Base-by-base conservation (phyloP, 164 flowering plant genomes). In the Sextonia rubra region DNA sequence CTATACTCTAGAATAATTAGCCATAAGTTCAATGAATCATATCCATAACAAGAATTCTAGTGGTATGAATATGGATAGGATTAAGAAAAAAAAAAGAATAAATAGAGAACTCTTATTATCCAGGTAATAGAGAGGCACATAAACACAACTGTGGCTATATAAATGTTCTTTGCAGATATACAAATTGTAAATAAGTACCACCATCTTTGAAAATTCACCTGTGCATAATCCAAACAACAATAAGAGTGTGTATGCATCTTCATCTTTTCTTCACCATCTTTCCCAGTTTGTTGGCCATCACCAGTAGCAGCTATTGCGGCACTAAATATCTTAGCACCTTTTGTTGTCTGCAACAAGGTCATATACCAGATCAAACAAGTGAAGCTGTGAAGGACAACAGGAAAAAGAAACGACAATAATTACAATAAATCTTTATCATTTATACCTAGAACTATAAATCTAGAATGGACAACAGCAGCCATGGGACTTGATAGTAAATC, bases 171-270 rank as follows among this genome's bases (percentile, higher is more conserved):
- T 15, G 58, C 14, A 12, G 20, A 52, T 15, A 52, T 52, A 52
- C n/a, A 52, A 52, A 20, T 52, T 20, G 12, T 15, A 52, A 52
- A 52, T 52, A 20, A 64, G 44, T 11, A 27, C n/a, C 44, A 70
- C 48, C 70, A 73, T 67, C 71, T 55, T 74, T 48, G 56, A 65
- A 70, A 27, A 77, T 60, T 55, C 74, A 94, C 98, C 98, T 94
- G 98, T 63, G 97, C 88, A 83, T 90, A 94, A 75, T 94, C 98
- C 55, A 94, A 81, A 71, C 95, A 94, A 74, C 98, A 92, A 66
- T 94, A 94, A 12, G 98, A 92, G 76, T 94, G 98, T n/a, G 97
- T 92, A 73, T 92, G 98, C 85, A 91, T 49, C 82, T 94, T 94
- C 63, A 90, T 72, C 81, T 94, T 94, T 30, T 94, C 97, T 22